Conservation (phyloP, 768 basidiomycete species). For the Megacollybia marginata region DNA sequence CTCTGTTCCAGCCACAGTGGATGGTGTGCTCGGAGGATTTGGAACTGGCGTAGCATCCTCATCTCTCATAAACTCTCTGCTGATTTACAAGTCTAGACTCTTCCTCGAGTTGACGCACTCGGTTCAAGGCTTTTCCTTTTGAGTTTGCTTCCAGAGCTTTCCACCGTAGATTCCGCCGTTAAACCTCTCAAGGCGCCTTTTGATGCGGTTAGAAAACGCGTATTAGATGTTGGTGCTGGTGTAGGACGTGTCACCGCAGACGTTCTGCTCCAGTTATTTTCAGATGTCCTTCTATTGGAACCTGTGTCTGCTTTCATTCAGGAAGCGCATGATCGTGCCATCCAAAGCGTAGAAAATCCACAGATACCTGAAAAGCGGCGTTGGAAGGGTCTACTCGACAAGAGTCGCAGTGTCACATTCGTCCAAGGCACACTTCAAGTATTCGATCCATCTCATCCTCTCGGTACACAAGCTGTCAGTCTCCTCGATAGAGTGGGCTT, state of each 20-base stretch:
- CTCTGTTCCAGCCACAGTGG: constrained; percentile 68
- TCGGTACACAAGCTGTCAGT: constrained; percentile 12
- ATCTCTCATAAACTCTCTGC: constrained; percentile 8
- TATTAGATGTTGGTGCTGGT: constrained; percentile 90
- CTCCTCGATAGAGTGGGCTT: constrained; percentile 67
- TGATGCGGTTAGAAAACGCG: constrained; percentile 45
- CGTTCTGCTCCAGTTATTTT: constrained; percentile 83
- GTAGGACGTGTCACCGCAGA: constrained; percentile 88
- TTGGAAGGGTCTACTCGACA: constrained; percentile 66
- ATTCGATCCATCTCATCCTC: constrained; percentile 61
- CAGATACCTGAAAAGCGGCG: constrained; percentile 12
- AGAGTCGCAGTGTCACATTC: constrained; percentile 68
- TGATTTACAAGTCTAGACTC: constrained; percentile 42
- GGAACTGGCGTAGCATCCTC: constrained; percentile 49
- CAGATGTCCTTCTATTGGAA: constrained; percentile 85
- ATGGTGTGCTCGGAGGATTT: constrained; percentile 78
- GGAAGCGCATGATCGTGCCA: constrained; percentile 49
- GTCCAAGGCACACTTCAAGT: constrained; percentile 74
- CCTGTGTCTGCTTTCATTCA: constrained; percentile 75
- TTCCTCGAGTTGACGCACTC: constrained; percentile 86
- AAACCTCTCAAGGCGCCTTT: constrained; percentile 33
- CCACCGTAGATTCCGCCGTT: constrained; percentile 67
- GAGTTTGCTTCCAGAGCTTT: constrained; percentile 72
- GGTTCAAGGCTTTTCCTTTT: constrained; percentile 87
- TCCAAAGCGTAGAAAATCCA: constrained; percentile 22